Percentiles rank a stretch among this genome's conserved stretches.
These are phyloP conservation scores for Moesziomyces globuligerus DNA, from an alignment of 1,284 basidiomycete genomes.

Conservation along the genomic window DNA sequence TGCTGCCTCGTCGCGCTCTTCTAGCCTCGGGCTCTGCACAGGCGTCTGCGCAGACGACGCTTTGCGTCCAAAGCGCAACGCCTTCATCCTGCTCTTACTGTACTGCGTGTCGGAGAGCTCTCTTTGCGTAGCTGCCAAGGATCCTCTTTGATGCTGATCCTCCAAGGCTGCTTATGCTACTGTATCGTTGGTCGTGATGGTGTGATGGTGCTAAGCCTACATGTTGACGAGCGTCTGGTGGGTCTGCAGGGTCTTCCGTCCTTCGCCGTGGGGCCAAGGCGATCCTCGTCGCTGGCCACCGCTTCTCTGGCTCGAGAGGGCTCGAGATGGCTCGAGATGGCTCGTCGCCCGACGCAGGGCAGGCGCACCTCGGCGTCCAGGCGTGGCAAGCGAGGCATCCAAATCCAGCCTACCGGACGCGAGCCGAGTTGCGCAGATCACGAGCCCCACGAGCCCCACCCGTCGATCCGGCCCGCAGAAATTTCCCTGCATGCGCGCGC, in stretches of 20 bases:
- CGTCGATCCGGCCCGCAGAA: neutral
- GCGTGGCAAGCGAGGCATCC: too few relatives aligned
- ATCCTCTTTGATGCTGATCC: neutral
- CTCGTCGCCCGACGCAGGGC: too few relatives aligned
- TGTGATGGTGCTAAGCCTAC: neutral
- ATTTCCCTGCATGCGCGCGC: slow-evolving; percentile 5
- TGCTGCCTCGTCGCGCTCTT: slow-evolving; percentile 3
- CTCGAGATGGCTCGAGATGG: too few relatives aligned
- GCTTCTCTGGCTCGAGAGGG: too few relatives aligned
- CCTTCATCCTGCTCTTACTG: slow-evolving; percentile 9
- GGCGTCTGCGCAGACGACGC: slow-evolving; percentile 3
- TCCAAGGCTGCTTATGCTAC: too few relatives aligned
- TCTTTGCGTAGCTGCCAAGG: neutral
- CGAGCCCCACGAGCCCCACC: neutral
- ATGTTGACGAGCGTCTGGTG: neutral
- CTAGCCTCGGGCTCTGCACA: neutral
- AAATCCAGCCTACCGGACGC: too few relatives aligned
- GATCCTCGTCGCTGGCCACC: neutral
- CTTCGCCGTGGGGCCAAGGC: too few relatives aligned
- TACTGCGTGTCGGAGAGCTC: neutral
- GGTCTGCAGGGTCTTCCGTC: neutral
- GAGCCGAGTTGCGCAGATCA: neutral
- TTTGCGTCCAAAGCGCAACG: slow-evolving; percentile 28
- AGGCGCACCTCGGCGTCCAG: too few relatives aligned
- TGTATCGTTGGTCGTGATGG: too few relatives aligned